Evolutionary conservation across 139 green algal genomes (phyloP).

Genomic region (Chlamydomonas sp.): DNA sequence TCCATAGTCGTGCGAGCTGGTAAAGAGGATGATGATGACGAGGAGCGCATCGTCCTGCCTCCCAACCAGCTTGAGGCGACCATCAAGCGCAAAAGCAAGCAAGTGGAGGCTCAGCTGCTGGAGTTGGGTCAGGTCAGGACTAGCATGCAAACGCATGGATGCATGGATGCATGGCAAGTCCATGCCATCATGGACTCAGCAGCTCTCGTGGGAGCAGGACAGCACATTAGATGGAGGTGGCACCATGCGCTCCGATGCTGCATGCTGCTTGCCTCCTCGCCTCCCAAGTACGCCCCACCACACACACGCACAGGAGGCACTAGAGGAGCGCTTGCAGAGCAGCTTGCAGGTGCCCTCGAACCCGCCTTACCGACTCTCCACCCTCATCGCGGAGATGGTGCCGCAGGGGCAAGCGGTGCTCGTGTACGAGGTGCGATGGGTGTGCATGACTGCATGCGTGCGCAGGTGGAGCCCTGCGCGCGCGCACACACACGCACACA

Average conservation of each 20-base stretch:
- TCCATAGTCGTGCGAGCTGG: no score
- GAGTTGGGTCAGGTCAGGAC: conserved; percentile 17
- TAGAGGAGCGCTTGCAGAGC: conserved; percentile 58
- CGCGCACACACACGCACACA: no score
- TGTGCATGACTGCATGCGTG: background rate
- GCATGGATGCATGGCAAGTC: conserved; percentile 31
- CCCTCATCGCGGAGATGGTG: conserved; percentile 42
- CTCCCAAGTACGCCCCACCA: no score
- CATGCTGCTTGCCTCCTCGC: conserved; percentile 20
- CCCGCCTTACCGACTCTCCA: conserved; percentile 49
- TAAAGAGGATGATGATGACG: no score
- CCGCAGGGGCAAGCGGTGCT: conserved; percentile 10
- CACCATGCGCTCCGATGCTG: no score
- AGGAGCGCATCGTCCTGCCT: no score
- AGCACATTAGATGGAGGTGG: no score
- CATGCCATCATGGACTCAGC: no score
- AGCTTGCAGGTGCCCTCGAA: conserved; percentile 28
- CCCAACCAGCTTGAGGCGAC: no score
- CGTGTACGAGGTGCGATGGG: background rate
- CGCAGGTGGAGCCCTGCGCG: no score
- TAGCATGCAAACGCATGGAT: conserved; percentile 39
- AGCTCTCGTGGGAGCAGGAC: no score
- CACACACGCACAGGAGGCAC: no score
- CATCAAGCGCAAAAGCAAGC: conserved; percentile 21
- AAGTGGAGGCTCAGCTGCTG: conserved; percentile 18